phyloP scores from a whole-genome alignment of 371 early-diverging fungal species.

The Phascolomyces articulosus region DNA sequence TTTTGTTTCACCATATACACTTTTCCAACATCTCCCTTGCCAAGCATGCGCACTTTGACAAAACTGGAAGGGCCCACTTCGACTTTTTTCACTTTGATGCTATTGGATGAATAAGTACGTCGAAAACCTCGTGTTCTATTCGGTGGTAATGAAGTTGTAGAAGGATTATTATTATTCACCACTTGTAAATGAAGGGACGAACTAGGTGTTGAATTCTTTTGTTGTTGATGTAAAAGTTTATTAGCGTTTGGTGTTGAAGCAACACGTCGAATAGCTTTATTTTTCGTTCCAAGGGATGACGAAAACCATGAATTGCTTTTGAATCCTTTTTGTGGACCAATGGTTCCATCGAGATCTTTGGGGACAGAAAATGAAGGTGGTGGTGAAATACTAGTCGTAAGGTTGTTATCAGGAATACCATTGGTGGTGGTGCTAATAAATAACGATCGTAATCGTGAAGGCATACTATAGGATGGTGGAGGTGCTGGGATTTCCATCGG shows the following conservation, averaged over 20 bases:
- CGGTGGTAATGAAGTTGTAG: conserved; percentile 7
- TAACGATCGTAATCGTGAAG: conserved; percentile 40
- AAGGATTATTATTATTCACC: not conserved
- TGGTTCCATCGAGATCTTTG: conserved; percentile 33
- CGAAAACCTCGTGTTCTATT: conserved; percentile 23
- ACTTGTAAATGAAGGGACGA: conserved; percentile 19
- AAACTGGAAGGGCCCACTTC: conserved; percentile 84
- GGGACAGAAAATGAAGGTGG: conserved; percentile 37
- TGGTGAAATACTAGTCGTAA: conserved; percentile 8
- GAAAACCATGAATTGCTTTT: conserved; percentile 53
- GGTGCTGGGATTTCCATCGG: conserved; percentile 37
- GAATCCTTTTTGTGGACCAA: conserved; percentile 23
- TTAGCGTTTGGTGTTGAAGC: conserved; percentile 65
- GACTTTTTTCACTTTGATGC: conserved; percentile 76
- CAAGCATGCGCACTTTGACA: conserved; percentile 82
- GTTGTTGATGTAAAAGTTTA: conserved; percentile 15
- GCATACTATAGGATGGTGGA: conserved; percentile 47
- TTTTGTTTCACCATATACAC: conserved; percentile 93
- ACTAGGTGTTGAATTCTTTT: conserved; percentile 13
- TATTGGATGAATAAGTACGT: conserved; percentile 79
- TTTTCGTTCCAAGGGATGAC: conserved; percentile 21
- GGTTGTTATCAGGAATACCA: not conserved
- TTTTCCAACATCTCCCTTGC: conserved; percentile 96
- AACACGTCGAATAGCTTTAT: conserved; percentile 55
- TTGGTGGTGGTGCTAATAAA: conserved; percentile 24